A percentile compares a stretch with the other conserved stretches of the same genome.
Conservation (phyloP, 2,329 filamentous ascomycete species). For the Pseudopithomyces maydicus region DNA sequence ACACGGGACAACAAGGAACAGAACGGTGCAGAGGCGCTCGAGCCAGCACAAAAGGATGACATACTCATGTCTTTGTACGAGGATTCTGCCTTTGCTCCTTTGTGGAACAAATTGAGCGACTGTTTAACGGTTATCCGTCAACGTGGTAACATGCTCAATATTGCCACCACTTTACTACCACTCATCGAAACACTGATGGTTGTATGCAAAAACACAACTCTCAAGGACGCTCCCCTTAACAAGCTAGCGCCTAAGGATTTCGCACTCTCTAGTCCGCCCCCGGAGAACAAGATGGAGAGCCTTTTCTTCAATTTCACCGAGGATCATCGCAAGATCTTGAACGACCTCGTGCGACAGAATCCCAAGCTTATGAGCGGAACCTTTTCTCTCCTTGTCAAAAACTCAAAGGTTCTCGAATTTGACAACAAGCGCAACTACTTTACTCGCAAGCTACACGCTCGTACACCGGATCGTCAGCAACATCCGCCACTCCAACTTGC, state of each 20-base stretch:
- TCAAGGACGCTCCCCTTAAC: slow-evolving; percentile 66
- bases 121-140: slow-evolving; percentile 87
- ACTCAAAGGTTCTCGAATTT: slow-evolving; percentile 97
- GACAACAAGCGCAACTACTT: slow-evolving; percentile 99
- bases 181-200: slow-evolving; percentile 98
- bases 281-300: slow-evolving; percentile 81
- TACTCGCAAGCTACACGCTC: slow-evolving; percentile 85
- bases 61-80: slow-evolving; percentile 88
- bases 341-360: slow-evolving; percentile 95
- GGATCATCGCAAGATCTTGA: slow-evolving; percentile 95
- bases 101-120: slow-evolving; percentile 91
- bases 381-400: slow-evolving; percentile 94
- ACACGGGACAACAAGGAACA: slow-evolving; percentile 63
- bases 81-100: slow-evolving; percentile 83
- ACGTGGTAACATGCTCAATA: slow-evolving; percentile 94
- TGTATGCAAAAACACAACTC: slow-evolving; percentile 95
- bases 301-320: slow-evolving; percentile 98
- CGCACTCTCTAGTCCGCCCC: slow-evolving; percentile 74
- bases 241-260: slow-evolving; percentile 64
- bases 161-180: slow-evolving; percentile 92
- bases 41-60: slow-evolving; percentile 74
- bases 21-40: slow-evolving; percentile 56
- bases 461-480: slow-evolving; percentile 68
- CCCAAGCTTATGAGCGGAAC: slow-evolving; percentile 99
- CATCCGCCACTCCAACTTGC: slow-evolving; percentile 82